Evolutionary conservation across 768 basidiomycete genomes (phyloP).

Genomic region (Lactarius pseudohatsudake): DNA sequence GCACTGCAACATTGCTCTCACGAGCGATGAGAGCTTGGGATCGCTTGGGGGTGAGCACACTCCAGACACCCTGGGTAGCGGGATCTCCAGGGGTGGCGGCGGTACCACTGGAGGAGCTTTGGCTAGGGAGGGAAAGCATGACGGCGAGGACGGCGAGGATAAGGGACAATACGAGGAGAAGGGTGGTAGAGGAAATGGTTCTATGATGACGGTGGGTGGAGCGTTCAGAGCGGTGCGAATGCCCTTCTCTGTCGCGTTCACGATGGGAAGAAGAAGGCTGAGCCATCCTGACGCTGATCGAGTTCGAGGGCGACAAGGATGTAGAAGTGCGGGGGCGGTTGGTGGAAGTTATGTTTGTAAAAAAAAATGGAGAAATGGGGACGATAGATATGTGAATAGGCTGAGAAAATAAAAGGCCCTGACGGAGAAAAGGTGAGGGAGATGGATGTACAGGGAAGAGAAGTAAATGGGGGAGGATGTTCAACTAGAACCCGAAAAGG

Average conservation of each 20-base stretch:
- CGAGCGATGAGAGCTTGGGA: slow-evolving; percentile 77
- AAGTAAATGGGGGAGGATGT: slow-evolving; percentile 31
- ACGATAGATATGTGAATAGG: slow-evolving; percentile 2
- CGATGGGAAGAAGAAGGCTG: slow-evolving; percentile 81
- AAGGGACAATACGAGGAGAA: slow-evolving; percentile 82
- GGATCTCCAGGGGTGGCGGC: slow-evolving; percentile 31
- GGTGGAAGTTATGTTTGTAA: slow-evolving; percentile 62
- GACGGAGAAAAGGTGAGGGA: slow-evolving; percentile 23
- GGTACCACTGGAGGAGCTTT: slow-evolving; percentile 38
- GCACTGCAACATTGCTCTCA: slow-evolving; percentile 74
- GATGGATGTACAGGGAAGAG: slow-evolving; percentile 32
- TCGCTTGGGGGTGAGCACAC: slow-evolving; percentile 78
- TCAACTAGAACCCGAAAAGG: slow-evolving; percentile 35
- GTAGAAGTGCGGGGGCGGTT: slow-evolving; percentile 56
- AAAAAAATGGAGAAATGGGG: slow-evolving; percentile 25
- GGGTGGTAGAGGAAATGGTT: slow-evolving; percentile 87
- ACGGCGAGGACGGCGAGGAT: slow-evolving; percentile 86
- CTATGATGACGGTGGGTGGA: slow-evolving; percentile 71
- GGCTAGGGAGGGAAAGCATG: slow-evolving; percentile 81
- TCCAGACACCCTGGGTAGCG: slow-evolving; percentile 55
- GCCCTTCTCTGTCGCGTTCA: slow-evolving; percentile 52
- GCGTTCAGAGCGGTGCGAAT: slow-evolving; percentile 57
- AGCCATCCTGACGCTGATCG: slow-evolving; percentile 78
- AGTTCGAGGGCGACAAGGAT: slow-evolving; percentile 74
- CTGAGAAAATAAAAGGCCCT: slow-evolving; percentile 10